Base-by-base conservation (phyloP, 768 basidiomycete species). In the Kwoniella pini region DNA sequence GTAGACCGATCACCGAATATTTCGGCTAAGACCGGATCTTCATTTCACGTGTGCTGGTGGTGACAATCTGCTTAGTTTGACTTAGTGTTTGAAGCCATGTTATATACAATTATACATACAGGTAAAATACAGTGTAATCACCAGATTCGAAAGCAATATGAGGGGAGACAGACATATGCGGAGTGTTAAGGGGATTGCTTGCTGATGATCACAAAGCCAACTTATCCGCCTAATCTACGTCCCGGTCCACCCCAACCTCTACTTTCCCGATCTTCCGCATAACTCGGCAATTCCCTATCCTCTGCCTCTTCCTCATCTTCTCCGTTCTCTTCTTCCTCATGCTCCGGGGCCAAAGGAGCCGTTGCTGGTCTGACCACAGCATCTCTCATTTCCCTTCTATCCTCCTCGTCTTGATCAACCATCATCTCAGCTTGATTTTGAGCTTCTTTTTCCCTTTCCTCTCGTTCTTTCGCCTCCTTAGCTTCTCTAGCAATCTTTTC, bases 161-260 rank as follows among this genome's bases (percentile, higher is more conserved):
- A n/a, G n/a, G n/a, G n/a, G n/a, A n/a, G n/a, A n/a, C n/a, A n/a
- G n/a, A n/a, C n/a, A n/a, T n/a, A n/a, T n/a, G n/a, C n/a, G n/a
- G n/a, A n/a, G n/a, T n/a, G n/a, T n/a, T n/a, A n/a, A n/a, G n/a
- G n/a, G n/a, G n/a, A n/a, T n/a, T n/a, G n/a, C n/a, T n/a, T n/a
- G n/a, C n/a, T n/a, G n/a, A n/a, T n/a, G n/a, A n/a, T n/a, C n/a
- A 36, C 33, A 36, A 36, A 46, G 10, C 24, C 44, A 46, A 40
- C 36, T 24, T 46, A 57, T n/a, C 31, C 59, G 33, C 59, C 68
- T 55, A 44, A 59, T 62, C 56, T 67, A 59, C 58, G 64, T 61
- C 60, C 71, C 52, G 51, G 63, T 48, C 44, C 71, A 62, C 54
- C 62, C 68, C 40, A 63, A 51, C 17, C 49, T 61, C 39, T 67